Base-by-base conservation (phyloP, 768 basidiomycete species). In the Tylopilus rubrobrunneus region DNA sequence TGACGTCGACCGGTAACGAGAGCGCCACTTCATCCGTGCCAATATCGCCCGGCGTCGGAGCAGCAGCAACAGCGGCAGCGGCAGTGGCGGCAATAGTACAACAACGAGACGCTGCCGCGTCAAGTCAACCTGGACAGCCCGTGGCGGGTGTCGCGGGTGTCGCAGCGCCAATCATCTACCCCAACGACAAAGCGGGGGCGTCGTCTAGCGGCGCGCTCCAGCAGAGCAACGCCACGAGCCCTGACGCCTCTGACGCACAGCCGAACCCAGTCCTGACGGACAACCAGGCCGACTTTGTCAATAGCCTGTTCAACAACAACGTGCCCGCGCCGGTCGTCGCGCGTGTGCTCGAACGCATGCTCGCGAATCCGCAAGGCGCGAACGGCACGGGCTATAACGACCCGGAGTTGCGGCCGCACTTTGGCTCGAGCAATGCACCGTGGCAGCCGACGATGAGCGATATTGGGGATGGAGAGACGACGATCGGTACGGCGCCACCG, bases 361-460 rank as follows among this genome's bases (percentile, higher is more conserved):
- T 68, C 1, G 58, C 57, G 10, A 58, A 56, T 8, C 55, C 64
- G 7, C 58, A 51, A 9, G 52, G 55, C 12, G 19, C 29, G 76
- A 27, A 7, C 8, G 15, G 0, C 5, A 46, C 31, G 5, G 53
- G 53, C 7, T 10, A 33, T 6, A 48, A 60, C 17, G 60, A 65
- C 41, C 54, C 56, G 4, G 63, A 65, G 41, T 4, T 57, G 43
- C 54, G 27, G 4, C 37, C 25, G 5, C 52, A 49, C 27, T n/a
- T 58, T 17, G 48, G 47, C 12, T 7, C 34, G 10, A 29, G 27
- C 23, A 48, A 7, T 36, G 15, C 37, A 7, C 8, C 27, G 9
- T 51, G 59, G 83, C 58, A 77, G 37, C 75, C 80, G 39, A 82
- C 40, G 48, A 37, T 40, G 54, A 83, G 58, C 71, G 71, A 48